Conservation (phyloP, 2,329 filamentous ascomycete species). For the Neopestalotiopsis clavispora region DNA sequence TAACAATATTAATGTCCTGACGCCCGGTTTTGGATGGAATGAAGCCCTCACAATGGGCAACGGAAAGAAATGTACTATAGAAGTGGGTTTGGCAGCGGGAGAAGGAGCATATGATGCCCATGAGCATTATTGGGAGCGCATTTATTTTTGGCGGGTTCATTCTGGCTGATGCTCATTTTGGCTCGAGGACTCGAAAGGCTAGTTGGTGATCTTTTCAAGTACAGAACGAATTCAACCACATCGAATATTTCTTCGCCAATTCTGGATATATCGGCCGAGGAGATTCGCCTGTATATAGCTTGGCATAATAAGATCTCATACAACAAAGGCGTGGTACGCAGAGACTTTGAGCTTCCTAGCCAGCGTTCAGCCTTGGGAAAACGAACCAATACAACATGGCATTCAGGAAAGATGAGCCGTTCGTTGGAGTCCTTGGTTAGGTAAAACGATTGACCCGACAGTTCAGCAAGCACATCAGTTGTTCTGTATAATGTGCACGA, state of each 20-base stretch:
- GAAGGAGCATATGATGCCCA: neutral
- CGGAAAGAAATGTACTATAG: neutral
- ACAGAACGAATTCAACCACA: neutral
- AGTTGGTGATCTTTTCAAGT: neutral
- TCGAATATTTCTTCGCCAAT: neutral
- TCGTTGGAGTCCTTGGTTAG: no score
- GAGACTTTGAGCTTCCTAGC: neutral
- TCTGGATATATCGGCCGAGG: neutral
- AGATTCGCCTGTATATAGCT: neutral
- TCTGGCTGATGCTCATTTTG: neutral
- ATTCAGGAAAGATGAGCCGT: neutral
- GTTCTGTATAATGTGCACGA: no score
- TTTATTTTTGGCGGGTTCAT: neutral
- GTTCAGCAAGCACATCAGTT: no score
- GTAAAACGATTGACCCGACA: no score
- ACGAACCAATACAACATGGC: neutral
- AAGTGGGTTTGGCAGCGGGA: neutral
- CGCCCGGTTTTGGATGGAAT: neutral
- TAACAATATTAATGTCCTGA: slow-evolving; percentile 9
- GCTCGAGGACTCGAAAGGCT: neutral
- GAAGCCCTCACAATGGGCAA: neutral
- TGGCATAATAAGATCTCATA: neutral
- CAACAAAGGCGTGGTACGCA: neutral
- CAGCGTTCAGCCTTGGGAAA: neutral
- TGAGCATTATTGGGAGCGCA: neutral